phyloP scores from a whole-genome alignment of 169 alveolate species.

The Plasmodium gallinaceum region DNA sequence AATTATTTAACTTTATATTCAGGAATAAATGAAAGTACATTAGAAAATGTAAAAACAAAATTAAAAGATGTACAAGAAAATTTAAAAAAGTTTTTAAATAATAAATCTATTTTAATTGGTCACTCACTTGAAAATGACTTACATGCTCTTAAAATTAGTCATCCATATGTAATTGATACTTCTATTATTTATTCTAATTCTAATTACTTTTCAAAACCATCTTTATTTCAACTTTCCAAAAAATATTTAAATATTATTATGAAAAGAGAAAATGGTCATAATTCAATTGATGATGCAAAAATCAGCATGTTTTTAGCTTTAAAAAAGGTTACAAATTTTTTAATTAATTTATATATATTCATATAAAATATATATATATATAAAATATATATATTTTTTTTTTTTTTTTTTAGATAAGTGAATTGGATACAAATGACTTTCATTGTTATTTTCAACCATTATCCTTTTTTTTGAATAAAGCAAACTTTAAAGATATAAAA shows the following conservation, averaged over 20 bases:
- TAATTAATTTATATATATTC: neutral
- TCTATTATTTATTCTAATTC: slow-evolving; percentile 56
- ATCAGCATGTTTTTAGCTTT: slow-evolving; percentile 80
- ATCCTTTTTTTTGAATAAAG: slow-evolving; percentile 14
- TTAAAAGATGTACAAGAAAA: slow-evolving; percentile 74
- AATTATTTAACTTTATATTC: slow-evolving; percentile 80
- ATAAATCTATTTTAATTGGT: slow-evolving; percentile 77
- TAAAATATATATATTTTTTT: neutral
- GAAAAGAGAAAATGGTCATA: slow-evolving; percentile 78
- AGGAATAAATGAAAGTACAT: slow-evolving; percentile 78
- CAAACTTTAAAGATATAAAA: slow-evolving; percentile 7
- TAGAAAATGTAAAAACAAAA: slow-evolving; percentile 67
- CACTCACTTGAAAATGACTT: slow-evolving; percentile 81
- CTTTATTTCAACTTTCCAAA: slow-evolving; percentile 53
- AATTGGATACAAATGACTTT: slow-evolving; percentile 19
- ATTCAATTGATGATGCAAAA: slow-evolving; percentile 79
- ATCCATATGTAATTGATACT: slow-evolving; percentile 77
- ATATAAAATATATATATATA: neutral
- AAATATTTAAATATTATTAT: slow-evolving; percentile 73
- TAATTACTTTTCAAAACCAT: slow-evolving; percentile 52
- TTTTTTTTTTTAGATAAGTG: slow-evolving; percentile 31
- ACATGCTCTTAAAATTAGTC: slow-evolving; percentile 76
- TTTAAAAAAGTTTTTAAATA: slow-evolving; percentile 67
- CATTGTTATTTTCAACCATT: slow-evolving; percentile 21
- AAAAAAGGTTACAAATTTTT: slow-evolving; percentile 43